These are phyloP conservation scores for Ophidiomyces ophidiicola DNA, from an alignment of 2,329 filamentous ascomycete genomes.

Conservation along the genomic window DNA sequence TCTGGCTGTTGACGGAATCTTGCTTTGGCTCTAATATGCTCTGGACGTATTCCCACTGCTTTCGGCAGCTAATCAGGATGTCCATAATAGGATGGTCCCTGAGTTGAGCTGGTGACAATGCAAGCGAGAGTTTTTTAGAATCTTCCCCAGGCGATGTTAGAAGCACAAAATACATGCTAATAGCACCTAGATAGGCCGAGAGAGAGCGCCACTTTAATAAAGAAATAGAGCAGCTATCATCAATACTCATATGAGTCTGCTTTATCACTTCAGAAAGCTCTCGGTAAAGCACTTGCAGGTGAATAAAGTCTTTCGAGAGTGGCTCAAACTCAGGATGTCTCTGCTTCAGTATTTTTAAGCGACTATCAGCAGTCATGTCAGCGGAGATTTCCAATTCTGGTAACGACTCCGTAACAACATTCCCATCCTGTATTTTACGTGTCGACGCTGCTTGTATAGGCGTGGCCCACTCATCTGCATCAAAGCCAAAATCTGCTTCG, in stretches of 20 bases:
- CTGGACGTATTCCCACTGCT: slow-evolving; percentile 67
- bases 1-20: slow-evolving; percentile 10
- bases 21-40: slow-evolving; percentile 44
- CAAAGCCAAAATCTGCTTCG: slow-evolving; percentile 85
- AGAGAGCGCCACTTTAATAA: slow-evolving; percentile 67
- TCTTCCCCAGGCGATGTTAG: slow-evolving; percentile 67
- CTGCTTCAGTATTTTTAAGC: slow-evolving; percentile 59
- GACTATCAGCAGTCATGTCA: slow-evolving; percentile 63
- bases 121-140: slow-evolving; percentile 41
- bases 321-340: slow-evolving; percentile 89
- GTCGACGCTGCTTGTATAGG: slow-evolving; percentile 38
- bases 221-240: slow-evolving; percentile 36
- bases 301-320: slow-evolving; percentile 64
- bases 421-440: slow-evolving; percentile 37
- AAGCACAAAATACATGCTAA: slow-evolving; percentile 90
- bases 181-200: slow-evolving; percentile 70
- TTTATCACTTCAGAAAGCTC: slow-evolving; percentile 47
- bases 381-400: slow-evolving; percentile 71
- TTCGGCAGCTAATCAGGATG: slow-evolving; percentile 63
- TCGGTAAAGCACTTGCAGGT: slow-evolving; percentile 52
- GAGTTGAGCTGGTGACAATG: slow-evolving; percentile 64
- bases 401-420: slow-evolving; percentile 72
- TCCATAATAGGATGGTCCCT: slow-evolving; percentile 88
- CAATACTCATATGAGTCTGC: slow-evolving; percentile 15
- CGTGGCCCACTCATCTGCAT: slow-evolving; percentile 73